Base-by-base conservation (phyloP, 2,329 filamentous ascomycete species). In the Nannizziopsis barbatae region DNA sequence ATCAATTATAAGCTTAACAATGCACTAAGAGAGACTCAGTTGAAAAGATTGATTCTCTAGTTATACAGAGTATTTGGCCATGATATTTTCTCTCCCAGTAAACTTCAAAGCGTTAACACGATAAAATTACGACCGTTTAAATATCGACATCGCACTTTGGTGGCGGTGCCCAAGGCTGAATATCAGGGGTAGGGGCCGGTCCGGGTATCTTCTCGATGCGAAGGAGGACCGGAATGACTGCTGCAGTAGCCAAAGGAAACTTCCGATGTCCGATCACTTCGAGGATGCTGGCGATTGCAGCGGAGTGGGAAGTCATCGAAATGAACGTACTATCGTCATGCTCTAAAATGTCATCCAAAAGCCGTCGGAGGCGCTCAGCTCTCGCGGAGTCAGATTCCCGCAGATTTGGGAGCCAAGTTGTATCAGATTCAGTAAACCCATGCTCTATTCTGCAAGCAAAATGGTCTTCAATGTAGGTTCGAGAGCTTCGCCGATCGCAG, bases 281-380 rank as follows among this genome's bases (percentile, higher is more conserved):
- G 52, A 81, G 57, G 18, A 80, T 62, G 55, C 73, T 74, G 3
- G 67, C 71, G 52, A 81, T 80, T 4, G 74, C 73, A 0, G 77
- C 77, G 1, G 75, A 79, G 60, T 82, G 79, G 36, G 71, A 71
- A 1, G 76, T 80, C 36, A 81, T 61, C 2, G 72, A 75, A 9
- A 81, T 59, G 43, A 73, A 73, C 0, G 65, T 68, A 52, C 62
- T 71, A 7, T 59, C 56, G 49, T 77, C 74, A 17, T 62, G 60
- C 0, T 56, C 56, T 49, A 79, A 77, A 12, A 82, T 64, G 49
- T 79, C 74, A 50, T 75, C 69, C 18, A 82, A 60, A 1, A 78
- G 60, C 8, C 51, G 51, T n/a, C 57, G 58, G 4, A 71, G 56
- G 1, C 77, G 68, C 2, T 65, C 62, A 45, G 75, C 70, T 33